phyloP scores from a whole-genome alignment of 202 grass and related monocot genomes.

The Hordeum pubiflorum region DNA sequence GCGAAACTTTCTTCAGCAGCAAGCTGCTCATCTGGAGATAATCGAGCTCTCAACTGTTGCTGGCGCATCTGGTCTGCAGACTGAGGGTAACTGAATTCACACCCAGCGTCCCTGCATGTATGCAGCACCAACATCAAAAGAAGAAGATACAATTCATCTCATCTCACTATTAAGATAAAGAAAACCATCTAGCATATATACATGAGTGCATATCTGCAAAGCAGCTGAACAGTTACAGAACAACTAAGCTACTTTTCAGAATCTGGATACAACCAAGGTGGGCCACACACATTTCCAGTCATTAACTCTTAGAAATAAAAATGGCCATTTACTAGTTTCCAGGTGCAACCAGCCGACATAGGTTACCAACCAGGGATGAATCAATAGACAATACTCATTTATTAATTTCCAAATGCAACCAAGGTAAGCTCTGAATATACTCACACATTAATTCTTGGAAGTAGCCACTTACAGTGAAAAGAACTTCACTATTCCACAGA shows the following conservation, averaged over 20 bases:
- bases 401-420: constrained; percentile 1
- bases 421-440: background rate
- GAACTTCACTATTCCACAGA: background rate
- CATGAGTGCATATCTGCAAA: background rate
- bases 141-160: constrained; percentile 11
- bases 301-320: background rate
- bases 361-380: background rate
- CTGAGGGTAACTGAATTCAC: constrained; percentile 33
- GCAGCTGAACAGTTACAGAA: background rate
- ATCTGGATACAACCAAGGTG: background rate
- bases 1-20: constrained; percentile 87
- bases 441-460: constrained; percentile 7
- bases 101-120: constrained; percentile 37
- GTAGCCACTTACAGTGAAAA: background rate
- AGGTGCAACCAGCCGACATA: background rate
- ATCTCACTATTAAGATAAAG: background rate
- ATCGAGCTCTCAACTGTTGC: constrained; percentile 45
- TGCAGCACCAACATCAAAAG: background rate
- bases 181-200: background rate
- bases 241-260: constrained; percentile 10
- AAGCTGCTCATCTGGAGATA: constrained; percentile 72
- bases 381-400: background rate
- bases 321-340: background rate
- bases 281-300: background rate
- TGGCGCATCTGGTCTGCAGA: constrained; percentile 63